Evolutionary conservation across 495 filamentous ascomycete species (phyloP).

Genomic region (Daldinia loculata): DNA sequence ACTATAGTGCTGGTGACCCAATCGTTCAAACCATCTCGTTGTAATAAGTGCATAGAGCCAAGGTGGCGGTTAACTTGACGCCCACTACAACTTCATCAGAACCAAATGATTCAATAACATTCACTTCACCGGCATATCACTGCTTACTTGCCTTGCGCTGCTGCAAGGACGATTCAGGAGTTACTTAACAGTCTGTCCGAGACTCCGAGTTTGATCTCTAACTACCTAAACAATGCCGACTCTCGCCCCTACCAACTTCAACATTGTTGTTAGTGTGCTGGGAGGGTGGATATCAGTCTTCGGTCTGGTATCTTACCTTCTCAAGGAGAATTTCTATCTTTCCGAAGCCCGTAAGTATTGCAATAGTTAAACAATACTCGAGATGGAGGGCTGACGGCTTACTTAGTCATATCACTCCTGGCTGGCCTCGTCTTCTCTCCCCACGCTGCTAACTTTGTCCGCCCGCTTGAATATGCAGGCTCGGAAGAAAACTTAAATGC

Average conservation of each 20-base stretch:
- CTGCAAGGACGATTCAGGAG: constrained; percentile 51
- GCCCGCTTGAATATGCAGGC: constrained; percentile 79
- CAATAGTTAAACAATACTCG: neutral
- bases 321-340: constrained; percentile 90
- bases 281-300: constrained; percentile 91
- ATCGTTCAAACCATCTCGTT: neutral
- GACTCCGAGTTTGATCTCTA: constrained; percentile 2
- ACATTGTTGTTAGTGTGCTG: constrained; percentile 82
- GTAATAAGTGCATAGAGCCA: constrained; percentile 18
- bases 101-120: constrained; percentile 62
- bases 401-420: constrained; percentile 79
- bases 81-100: constrained; percentile 7
- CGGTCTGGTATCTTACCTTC: constrained; percentile 85
- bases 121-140: constrained; percentile 39
- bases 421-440: constrained; percentile 83
- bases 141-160: constrained; percentile 41
- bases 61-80: constrained; percentile 35
- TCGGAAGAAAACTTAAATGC: constrained; percentile 54
- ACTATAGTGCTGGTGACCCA: constrained; percentile 4
- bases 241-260: constrained; percentile 82
- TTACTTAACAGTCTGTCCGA: constrained; percentile 41
- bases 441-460: constrained; percentile 77
- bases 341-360: constrained; percentile 80
- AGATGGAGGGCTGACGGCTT: constrained; percentile 13
- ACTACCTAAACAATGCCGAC: constrained; percentile 78